Conservation (phyloP, 768 basidiomycete species). For the Tylopilus balloui region DNA sequence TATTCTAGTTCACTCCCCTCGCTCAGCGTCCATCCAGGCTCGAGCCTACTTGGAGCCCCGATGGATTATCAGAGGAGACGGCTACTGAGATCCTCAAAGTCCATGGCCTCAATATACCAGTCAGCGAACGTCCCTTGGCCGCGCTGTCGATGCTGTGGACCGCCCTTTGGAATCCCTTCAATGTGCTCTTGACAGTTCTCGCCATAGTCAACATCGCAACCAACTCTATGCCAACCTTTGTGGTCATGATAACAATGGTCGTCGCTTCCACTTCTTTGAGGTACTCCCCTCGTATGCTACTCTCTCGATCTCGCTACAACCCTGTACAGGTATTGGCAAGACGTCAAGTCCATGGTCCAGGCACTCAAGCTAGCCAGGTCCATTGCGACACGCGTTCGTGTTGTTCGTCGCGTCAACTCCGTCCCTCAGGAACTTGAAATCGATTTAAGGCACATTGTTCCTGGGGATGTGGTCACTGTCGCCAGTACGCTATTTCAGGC, state of each 20-base stretch:
- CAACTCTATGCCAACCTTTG: slow-evolving; percentile 30
- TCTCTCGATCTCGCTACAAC: not conserved
- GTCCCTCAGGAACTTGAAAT: slow-evolving; percentile 26
- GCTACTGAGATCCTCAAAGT: slow-evolving; percentile 16
- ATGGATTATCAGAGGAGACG: slow-evolving; percentile 22
- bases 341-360: slow-evolving; percentile 32
- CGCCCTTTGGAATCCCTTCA: slow-evolving; percentile 36
- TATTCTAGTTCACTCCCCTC: not conserved
- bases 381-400: slow-evolving; percentile 31
- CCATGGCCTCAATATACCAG: slow-evolving; percentile 28
- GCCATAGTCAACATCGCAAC: slow-evolving; percentile 33
- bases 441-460: slow-evolving; percentile 30
- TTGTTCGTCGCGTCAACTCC: slow-evolving; percentile 25
- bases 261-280: slow-evolving; percentile 33
- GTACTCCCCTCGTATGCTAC: slow-evolving; percentile 4
- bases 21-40: slow-evolving; percentile 15
- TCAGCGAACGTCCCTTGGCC: slow-evolving; percentile 30
- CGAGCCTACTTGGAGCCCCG: slow-evolving; percentile 24
- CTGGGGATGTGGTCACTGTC: slow-evolving; percentile 30
- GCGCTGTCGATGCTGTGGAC: slow-evolving; percentile 27
- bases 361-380: slow-evolving; percentile 33
- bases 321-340: slow-evolving; percentile 29
- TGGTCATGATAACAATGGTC: slow-evolving; percentile 35
- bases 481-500: slow-evolving; percentile 21
- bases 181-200: slow-evolving; percentile 30